phyloP scores from a whole-genome alignment of 805 yeast species.

The Schwanniomyces pseudopolymorphus region DNA sequence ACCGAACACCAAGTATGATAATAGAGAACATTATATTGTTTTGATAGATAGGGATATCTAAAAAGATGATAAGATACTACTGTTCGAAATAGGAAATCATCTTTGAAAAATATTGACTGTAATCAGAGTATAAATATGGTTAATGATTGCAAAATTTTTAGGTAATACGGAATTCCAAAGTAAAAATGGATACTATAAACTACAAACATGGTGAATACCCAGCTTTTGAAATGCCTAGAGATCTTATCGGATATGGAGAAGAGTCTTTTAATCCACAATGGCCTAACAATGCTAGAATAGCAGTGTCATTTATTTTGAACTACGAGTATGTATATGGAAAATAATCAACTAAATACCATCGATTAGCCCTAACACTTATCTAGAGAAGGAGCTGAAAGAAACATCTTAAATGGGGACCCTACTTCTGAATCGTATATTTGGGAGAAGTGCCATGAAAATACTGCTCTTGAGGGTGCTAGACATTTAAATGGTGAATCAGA shows the following conservation, averaged over 20 bases:
- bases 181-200: not conserved
- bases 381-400: conserved; percentile 29
- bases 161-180: not conserved
- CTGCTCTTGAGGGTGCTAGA: conserved; percentile 14
- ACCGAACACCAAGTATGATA: too few relatives aligned
- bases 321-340: conserved; percentile 16
- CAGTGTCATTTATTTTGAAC: conserved; percentile 29
- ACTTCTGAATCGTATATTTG: conserved; percentile 15
- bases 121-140: too few relatives aligned
- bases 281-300: conserved; percentile 31
- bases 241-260: conserved; percentile 29
- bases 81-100: too few relatives aligned
- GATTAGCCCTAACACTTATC: too few relatives aligned
- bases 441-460: conserved; percentile 11
- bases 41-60: too few relatives aligned
- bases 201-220: not conserved
- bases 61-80: too few relatives aligned
- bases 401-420: conserved; percentile 27
- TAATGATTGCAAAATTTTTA: not conserved
- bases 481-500: conserved; percentile 27
- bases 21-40: too few relatives aligned
- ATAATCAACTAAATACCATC: too few relatives aligned
- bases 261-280: conserved; percentile 25
- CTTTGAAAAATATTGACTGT: too few relatives aligned
- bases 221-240: conserved; percentile 17